Conservation (phyloP, 1,139 yeast genomes). For the Eremothecium gossypii region DNA sequence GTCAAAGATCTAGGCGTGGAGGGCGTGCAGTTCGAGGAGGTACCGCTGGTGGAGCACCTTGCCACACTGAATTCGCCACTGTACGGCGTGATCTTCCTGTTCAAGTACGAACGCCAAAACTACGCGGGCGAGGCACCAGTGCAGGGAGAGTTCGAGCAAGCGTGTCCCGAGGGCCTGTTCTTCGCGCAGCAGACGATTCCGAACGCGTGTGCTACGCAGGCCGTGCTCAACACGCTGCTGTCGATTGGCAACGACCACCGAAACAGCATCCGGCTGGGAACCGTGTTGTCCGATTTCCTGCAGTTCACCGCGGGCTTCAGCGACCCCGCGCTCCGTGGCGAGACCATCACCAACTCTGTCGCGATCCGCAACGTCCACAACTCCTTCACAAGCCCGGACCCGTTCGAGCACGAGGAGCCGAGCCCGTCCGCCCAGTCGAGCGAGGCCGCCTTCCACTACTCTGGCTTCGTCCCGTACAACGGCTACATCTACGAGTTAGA, state of each 20-base stretch:
- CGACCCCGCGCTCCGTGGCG: conserved; percentile 54
- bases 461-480: conserved; percentile 43
- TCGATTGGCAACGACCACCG: conserved; percentile 26
- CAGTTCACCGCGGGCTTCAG: conserved; percentile 43
- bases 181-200: conserved; percentile 62
- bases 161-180: conserved; percentile 35
- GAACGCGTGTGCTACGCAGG: conserved; percentile 74
- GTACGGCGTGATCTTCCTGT: conserved; percentile 55
- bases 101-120: conserved; percentile 46
- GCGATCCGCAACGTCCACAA: conserved; percentile 51
- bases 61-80: conserved; percentile 32
- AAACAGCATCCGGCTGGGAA: conserved; percentile 39
- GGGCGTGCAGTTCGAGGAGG: conserved; percentile 52
- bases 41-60: conserved; percentile 45
- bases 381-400: conserved; percentile 51
- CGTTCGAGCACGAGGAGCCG: conserved; percentile 39
- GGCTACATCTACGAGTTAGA: conserved; percentile 56
- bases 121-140: conserved; percentile 30
- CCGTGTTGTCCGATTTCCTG: conserved; percentile 41
- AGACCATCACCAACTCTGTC: conserved; percentile 54
- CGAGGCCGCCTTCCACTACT: conserved; percentile 57
- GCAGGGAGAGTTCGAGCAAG: conserved; percentile 38
- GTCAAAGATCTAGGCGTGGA: conserved; percentile 50
- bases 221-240: conserved; percentile 52
- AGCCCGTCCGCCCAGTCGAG: conserved; percentile 29